Conservation (phyloP, 2,329 filamentous ascomycete genomes). For the Beauveria varroae region DNA sequence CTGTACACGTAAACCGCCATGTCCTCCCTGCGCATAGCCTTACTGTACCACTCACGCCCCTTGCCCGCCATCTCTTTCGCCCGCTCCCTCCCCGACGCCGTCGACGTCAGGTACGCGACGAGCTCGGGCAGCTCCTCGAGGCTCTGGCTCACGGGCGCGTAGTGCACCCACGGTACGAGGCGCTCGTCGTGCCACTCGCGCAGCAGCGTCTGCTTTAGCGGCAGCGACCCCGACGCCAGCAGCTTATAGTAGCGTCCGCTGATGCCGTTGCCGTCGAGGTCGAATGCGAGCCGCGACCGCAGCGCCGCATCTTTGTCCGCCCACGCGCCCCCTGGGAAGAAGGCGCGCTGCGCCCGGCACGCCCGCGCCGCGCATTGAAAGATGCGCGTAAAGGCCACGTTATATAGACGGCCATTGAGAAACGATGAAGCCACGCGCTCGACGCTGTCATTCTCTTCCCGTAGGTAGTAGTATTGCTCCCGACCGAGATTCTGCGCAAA, state of each 20-base stretch:
- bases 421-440: conserved; percentile 21
- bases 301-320: conserved; percentile 29
- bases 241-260: conserved; percentile 46
- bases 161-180: conserved; percentile 49
- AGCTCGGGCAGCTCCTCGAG: conserved; percentile 46
- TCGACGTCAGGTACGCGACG: conserved; percentile 37
- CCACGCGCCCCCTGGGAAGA: conserved; percentile 25
- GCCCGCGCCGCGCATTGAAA: conserved; percentile 33
- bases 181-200: conserved; percentile 53
- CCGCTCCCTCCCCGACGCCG: conserved; percentile 36
- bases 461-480: conserved; percentile 26
- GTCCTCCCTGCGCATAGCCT: conserved; percentile 49
- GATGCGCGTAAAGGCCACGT: conserved; percentile 38
- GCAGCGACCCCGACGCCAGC: conserved; percentile 37
- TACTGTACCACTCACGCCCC: conserved; percentile 47
- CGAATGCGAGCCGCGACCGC: conserved; percentile 36
- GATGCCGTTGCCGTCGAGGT: conserved; percentile 49
- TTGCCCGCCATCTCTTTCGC: conserved; percentile 44
- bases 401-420: conserved; percentile 31
- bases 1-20: conserved; percentile 54
- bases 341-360: conserved; percentile 28
- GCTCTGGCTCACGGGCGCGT: conserved; percentile 42
- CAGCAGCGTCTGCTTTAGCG: conserved; percentile 45
- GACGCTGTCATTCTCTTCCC: conserved; percentile 15
- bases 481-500: conserved; percentile 27